Evolutionary conservation across 2,329 filamentous ascomycete species (phyloP), one percentile per base, ranked within the genome.

Genomic region (Cytospora chrysosperma): DNA sequence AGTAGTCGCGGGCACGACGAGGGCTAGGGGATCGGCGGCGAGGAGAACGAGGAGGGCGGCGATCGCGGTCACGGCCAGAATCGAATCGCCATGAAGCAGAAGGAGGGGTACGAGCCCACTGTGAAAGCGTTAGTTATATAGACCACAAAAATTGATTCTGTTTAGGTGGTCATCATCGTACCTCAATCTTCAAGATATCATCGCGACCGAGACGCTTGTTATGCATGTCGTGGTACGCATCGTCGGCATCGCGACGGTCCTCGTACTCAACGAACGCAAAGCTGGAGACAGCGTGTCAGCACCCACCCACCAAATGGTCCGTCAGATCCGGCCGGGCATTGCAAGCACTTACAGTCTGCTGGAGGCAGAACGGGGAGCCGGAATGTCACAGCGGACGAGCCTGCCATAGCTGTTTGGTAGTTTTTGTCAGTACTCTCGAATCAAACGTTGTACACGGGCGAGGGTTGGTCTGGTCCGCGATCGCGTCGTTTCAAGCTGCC

Each of bases 201-300:
- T 99, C 95, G 67, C 94, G 90, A 55, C 93, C 93, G 71, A 99
- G 93, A 70, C 94, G 92, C 87, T 97, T 97, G 83, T 98, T 98
- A 76, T 99, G 95, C 95, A 99, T 99, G 81, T 99, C 95, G 77
- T 99, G 92, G 76, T 99, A 99, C 55, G 95, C 95, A 81, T 99
- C 95, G 77, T 99, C 95, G 68, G 95, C 93, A 83, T 99, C 95
- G 71, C 95, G 93, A 72, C 94, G 92, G 77, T 93, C 96, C 82
- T 99, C 95, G 78, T 99, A 99, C 80, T 99, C 95, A 69, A 99
- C 95, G 77, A 99, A 99, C 43, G 95, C 95, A 77, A 99, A 99
- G 70, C 95, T 88, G 28, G 1, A 40, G 5, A 13, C n/a, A n/a
- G 40, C 28, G 15, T 27, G 62, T 69, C 64, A 68, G 59, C 50